Evolutionary conservation across 805 yeast genomes (phyloP), one percentile per base, ranked within the genome.

Genomic region (Helenozyma baotianmanensis): DNA sequence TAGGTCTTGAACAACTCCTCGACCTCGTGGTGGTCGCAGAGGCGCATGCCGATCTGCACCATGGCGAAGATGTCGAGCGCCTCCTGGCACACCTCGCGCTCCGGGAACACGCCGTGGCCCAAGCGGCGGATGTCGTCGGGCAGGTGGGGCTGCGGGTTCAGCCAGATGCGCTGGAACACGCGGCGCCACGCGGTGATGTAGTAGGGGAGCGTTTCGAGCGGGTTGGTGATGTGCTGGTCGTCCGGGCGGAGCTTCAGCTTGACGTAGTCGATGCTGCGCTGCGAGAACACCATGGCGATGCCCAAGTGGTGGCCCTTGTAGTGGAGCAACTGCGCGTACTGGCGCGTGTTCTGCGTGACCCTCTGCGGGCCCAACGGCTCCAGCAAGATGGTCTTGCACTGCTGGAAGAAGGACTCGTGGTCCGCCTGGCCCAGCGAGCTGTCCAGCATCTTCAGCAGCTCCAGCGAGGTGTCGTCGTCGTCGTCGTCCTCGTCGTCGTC

Each of bases 1-100:
- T 58, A 60, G 3, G 23, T 36, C 11, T 43, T 40, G 32, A 64
- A 59, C 13, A 62, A 44, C 8, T 32, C 26, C 23, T 36, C 39
- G 2, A 58, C 37, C n/a, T 35, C 24, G 2, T 35, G 38, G 1
- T 32, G 27, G 5, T 48, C 49, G 14, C 51, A 50, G 3, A 60
- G 28, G n/a, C 40, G 36, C 23, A 38, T 40, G 4, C 56, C 56
- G 27, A 54, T 35, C 12, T 42, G 47, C 6, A 60, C 39, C 7
- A 35, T 11, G 7, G 28, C 34, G 28, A 32, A 41, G 24, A 30
- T 14, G 19, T 49, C 53, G 11, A 65, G 38, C 27, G 62, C 40
- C 14, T 53, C 62, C 25, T 38, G 45, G 4, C 59, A 51, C 15
- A 60, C 27, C 6, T 25, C 36, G 32, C 53, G 50, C 3, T 45